A percentile compares a stretch with the other conserved stretches of the same genome.
These are phyloP conservation scores for Poterioochromonas sp. DNA, from an alignment of 352 stramenopile genomes.

Conservation along the genomic window DNA sequence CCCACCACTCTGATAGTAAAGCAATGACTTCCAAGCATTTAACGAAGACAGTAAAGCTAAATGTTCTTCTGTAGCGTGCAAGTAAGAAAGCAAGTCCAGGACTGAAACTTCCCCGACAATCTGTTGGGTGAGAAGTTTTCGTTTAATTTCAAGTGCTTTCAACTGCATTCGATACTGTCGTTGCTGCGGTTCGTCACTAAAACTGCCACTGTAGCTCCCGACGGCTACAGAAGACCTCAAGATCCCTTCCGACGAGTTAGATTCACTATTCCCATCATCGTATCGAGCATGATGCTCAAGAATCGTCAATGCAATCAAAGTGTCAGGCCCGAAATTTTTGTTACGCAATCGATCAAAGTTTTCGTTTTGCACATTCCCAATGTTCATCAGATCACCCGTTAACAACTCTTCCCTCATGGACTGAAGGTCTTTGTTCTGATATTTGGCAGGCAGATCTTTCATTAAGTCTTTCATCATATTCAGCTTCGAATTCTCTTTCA, in stretches of 20 bases:
- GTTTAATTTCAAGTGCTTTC: neutral
- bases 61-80: slow-evolving; percentile 6
- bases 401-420: neutral
- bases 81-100: neutral
- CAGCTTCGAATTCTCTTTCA: too few relatives aligned
- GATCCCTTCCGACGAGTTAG: neutral
- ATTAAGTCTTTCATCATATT: neutral
- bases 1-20: slow-evolving; percentile 5
- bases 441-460: neutral
- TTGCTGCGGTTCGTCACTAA: too few relatives aligned
- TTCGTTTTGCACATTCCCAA: slow-evolving; percentile 7
- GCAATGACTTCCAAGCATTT: neutral
- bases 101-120: neutral
- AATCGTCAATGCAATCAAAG: neutral
- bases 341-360: slow-evolving; percentile 32
- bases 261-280: neutral
- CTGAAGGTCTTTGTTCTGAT: neutral
- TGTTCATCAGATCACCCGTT: neutral
- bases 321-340: neutral
- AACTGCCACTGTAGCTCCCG: too few relatives aligned
- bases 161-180: slow-evolving; percentile 4
- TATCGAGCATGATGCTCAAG: neutral
- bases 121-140: neutral
- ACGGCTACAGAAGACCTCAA: neutral
- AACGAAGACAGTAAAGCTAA: neutral